Base-by-base conservation (phyloP, 2,329 filamentous ascomycete species). In the Thielaviopsis punctulata region DNA sequence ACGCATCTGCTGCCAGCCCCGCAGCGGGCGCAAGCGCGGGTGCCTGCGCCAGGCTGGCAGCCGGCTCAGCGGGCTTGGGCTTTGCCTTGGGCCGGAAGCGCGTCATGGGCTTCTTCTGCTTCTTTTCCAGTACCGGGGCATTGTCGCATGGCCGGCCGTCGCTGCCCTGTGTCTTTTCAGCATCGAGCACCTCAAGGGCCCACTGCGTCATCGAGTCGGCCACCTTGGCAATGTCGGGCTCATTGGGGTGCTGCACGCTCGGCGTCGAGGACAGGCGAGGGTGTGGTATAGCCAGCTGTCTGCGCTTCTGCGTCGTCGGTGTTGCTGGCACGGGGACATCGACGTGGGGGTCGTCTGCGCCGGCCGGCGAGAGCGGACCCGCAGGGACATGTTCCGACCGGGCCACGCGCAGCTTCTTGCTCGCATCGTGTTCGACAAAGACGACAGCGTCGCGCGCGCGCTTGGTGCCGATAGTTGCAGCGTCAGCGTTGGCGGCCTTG, bases 191-290 rank as follows among this genome's bases (percentile, higher is more conserved):
- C 45, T 76, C 68, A 58, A 71, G 64, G 1, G 77, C 75, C 66
- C 75, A 82, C 27, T 68, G 65, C 59, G 78, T 71, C 75, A 79
- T 78, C 30, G 75, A 73, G 5, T 69, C 69, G 1, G 73, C 65
- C 33, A 78, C 67, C 56, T 69, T 66, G 41, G 72, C 69, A 65
- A 74, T 69, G 44, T 76, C 68, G 9, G 36, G 46, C 55, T 68
- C 62, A 30, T 59, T 62, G 53, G 68, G 64, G 2, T 61, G 63
- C 21, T 61, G 60, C 60, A 36, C n/a, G 7, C 59, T 58, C 49
- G 66, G 45, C 13, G 67, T 63, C 33, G 57, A 52, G 10, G 68
- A 63, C 12, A 69, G 59, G 8, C 64, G 64, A 7, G 57, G 51
- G 10, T 59, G 60, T 1, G 54, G 50, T 19, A 55, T 55, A 15